Conservation (phyloP, 805 yeast genomes). For the Ogataea ganodermae region DNA sequence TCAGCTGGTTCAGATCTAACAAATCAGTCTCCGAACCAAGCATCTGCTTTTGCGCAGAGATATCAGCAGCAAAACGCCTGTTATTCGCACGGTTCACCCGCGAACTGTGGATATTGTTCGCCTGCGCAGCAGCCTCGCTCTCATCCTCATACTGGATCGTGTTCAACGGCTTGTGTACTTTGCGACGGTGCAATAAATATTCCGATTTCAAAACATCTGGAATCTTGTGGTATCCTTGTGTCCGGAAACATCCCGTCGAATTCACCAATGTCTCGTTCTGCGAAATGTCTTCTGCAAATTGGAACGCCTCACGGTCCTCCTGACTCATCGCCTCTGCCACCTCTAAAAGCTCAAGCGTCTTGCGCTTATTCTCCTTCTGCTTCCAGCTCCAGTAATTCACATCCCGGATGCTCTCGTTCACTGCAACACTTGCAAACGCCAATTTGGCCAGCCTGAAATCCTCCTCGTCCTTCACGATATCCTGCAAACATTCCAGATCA, state of each 20-base stretch:
- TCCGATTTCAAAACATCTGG: constrained; percentile 71
- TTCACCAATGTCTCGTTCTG: constrained; percentile 38
- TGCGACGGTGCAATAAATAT: constrained; percentile 81
- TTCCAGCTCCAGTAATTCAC: constrained; percentile 71
- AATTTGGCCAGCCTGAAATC: constrained; percentile 59
- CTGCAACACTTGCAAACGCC: constrained; percentile 37
- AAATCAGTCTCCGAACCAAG: constrained; percentile 82
- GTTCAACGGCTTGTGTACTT: constrained; percentile 65
- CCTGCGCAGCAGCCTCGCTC: constrained; percentile 35
- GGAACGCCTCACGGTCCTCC: constrained; percentile 31
- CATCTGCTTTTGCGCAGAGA: constrained; percentile 74
- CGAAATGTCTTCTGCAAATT: constrained; percentile 32
- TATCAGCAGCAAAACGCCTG: constrained; percentile 86
- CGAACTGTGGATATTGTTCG: constrained; percentile 60
- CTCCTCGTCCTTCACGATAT: constrained; percentile 68
- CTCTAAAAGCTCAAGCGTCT: constrained; percentile 16
- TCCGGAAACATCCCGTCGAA: constrained; percentile 61
- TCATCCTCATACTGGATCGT: constrained; percentile 67
- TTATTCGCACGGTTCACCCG: constrained; percentile 85
- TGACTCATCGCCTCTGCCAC: constrained; percentile 24
- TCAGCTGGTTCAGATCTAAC: constrained; percentile 79
- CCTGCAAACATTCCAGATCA: constrained; percentile 53
- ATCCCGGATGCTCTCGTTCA: constrained; percentile 32
- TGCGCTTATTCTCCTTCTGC: constrained; percentile 37
- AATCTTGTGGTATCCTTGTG: constrained; percentile 73